Percentiles rank a stretch among this genome's conserved stretches.
These are phyloP conservation scores for Vinca minor DNA, from an alignment of 257 asterid genomes.

Conservation along the genomic window DNA sequence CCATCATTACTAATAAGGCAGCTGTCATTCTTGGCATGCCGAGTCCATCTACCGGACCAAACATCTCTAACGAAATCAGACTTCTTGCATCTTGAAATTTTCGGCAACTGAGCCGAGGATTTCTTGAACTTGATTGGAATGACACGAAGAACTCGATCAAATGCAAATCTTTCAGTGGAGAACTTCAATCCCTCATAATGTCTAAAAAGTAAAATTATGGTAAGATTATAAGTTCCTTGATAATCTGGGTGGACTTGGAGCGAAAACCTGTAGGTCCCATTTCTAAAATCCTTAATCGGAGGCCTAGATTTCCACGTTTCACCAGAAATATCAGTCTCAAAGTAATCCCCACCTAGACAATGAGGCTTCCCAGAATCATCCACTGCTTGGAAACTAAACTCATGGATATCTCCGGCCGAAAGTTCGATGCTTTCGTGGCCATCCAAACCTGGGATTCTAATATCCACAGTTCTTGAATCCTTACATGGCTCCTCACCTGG, in stretches of 20 bases:
- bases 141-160: conserved; percentile 53
- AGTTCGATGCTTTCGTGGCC: conserved; percentile 28
- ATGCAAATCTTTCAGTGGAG: conserved; percentile 53
- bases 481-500: conserved; percentile 66
- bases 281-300: conserved; percentile 60
- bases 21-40: conserved; percentile 56
- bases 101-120: conserved; percentile 32
- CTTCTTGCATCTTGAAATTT: conserved; percentile 41
- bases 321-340: conserved; percentile 75
- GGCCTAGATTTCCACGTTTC: conserved; percentile 85
- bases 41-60: conserved; percentile 95
- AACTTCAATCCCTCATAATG: conserved; percentile 54
- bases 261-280: conserved; percentile 55
- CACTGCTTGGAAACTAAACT: conserved; percentile 63
- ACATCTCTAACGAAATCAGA: conserved; percentile 45
- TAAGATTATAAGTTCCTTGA: conserved; percentile 67
- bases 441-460: conserved; percentile 46
- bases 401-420: conserved; percentile 58
- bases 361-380: conserved; percentile 56
- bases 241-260: conserved; percentile 84
- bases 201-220: conserved; percentile 59
- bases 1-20: conserved; percentile 64
- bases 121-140: conserved; percentile 38
- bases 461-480: conserved; percentile 52
- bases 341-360: conserved; percentile 87